phyloP scores from a whole-genome alignment of 441 rosid species.

The Mallotus repandus region DNA sequence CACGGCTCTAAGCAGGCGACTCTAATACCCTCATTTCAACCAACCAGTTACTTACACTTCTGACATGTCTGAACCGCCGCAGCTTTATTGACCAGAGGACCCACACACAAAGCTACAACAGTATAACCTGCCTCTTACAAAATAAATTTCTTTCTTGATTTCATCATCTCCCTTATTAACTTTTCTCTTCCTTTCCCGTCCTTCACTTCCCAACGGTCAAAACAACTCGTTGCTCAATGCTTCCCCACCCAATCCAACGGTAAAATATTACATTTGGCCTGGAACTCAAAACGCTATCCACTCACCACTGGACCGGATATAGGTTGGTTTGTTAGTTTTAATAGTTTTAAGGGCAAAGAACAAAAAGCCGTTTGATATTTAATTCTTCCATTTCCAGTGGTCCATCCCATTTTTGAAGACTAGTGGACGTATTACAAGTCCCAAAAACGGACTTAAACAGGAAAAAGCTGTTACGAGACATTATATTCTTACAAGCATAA shows the following conservation, averaged over 20 bases:
- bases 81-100: conserved; percentile 5
- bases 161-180: background rate
- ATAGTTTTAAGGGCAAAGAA: background rate
- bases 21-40: no score
- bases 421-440: conserved; percentile 28
- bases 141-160: background rate
- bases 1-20: background rate
- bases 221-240: conserved; percentile 24
- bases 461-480: conserved; percentile 1
- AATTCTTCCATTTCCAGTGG: conserved; percentile 3
- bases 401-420: conserved; percentile 4
- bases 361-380: background rate
- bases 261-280: conserved; percentile 8
- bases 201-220: conserved; percentile 34
- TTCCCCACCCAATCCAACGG: conserved; percentile 20
- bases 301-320: no score
- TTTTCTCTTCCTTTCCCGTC: background rate
- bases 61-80: background rate
- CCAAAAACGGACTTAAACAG: conserved; percentile 24
- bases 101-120: background rate
- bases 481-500: conserved; percentile 8
- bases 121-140: conserved; percentile 5
- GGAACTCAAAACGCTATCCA: background rate
- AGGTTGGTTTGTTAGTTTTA: no score
- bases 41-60: background rate